phyloP scores from a whole-genome alignment of 1,284 basidiomycete genomes.

The Sporisorium sorghi region DNA sequence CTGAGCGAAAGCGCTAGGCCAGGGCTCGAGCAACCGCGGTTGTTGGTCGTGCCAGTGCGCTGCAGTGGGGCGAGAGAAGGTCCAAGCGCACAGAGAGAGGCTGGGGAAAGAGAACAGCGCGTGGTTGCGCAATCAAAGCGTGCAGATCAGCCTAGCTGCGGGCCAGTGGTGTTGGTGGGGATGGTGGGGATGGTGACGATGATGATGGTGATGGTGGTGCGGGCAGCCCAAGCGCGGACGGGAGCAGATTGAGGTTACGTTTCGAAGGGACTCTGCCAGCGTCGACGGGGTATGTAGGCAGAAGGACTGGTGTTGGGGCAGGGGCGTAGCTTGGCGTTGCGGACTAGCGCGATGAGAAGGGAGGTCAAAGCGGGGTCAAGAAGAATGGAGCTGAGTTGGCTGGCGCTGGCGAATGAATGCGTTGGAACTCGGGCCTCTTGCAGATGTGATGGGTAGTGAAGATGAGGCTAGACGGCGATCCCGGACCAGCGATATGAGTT shows the following conservation, averaged over 20 bases:
- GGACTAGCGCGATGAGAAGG: conserved; percentile 7
- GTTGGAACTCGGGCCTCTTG: conserved; percentile 7
- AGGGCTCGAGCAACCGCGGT: conserved; percentile 10
- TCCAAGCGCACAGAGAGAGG: neutral
- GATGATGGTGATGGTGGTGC: neutral
- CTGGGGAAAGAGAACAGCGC: neutral
- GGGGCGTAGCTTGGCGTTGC: neutral
- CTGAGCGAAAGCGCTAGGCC: neutral
- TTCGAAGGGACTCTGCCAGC: neutral
- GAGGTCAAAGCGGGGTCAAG: conserved; percentile 1
- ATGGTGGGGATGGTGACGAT: neutral
- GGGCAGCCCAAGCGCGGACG: neutral
- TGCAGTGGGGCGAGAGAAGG: neutral
- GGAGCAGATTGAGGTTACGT: neutral
- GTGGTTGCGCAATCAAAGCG: neutral
- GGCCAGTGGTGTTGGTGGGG: too few relatives aligned
- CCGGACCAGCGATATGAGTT: neutral
- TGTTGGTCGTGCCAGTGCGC: neutral
- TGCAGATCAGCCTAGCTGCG: neutral
- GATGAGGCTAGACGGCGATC: neutral
- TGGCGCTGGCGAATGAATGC: conserved; percentile 4
- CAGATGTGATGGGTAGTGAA: neutral
- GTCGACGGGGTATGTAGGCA: neutral
- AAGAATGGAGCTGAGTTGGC: neutral
- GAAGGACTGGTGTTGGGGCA: neutral